A percentile compares a stretch with the other conserved stretches of the same genome.
Evolutionary conservation across 768 basidiomycete genomes (phyloP).

Genomic region (Clathrus columnatus): DNA sequence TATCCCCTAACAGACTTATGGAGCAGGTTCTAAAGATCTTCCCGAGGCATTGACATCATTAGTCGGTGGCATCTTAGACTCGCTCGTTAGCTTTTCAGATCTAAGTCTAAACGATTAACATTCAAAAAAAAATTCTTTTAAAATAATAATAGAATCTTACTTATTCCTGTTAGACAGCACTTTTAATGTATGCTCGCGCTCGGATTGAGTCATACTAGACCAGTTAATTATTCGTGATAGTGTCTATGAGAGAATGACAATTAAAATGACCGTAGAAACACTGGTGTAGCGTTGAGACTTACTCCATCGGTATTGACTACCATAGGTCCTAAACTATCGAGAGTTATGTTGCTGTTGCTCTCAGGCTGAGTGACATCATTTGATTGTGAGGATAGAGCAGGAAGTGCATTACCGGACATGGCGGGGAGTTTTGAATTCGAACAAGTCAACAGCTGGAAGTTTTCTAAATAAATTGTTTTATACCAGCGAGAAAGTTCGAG

Average conservation of each 20-base stretch:
- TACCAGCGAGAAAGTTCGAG: too few relatives aligned
- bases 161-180: conserved; percentile 46
- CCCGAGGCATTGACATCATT: too few relatives aligned
- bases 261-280: not conserved
- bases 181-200: conserved; percentile 48
- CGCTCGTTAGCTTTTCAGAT: not conserved
- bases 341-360: conserved; percentile 26
- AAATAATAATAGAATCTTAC: conserved; percentile 20
- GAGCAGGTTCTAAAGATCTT: too few relatives aligned
- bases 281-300: too few relatives aligned
- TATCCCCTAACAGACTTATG: too few relatives aligned
- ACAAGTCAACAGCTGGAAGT: too few relatives aligned
- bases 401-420: not conserved
- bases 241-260: conserved; percentile 32
- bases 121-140: not conserved
- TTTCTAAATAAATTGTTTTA: too few relatives aligned
- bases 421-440: too few relatives aligned
- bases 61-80: not conserved
- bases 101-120: not conserved
- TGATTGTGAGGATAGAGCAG: not conserved
- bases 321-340: conserved; percentile 57
- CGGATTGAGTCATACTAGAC: conserved; percentile 45
- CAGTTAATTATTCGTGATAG: conserved; percentile 60
- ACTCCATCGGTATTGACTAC: conserved; percentile 64
- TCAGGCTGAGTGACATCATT: not conserved